Percentiles rank a stretch among this genome's conserved stretches.
Evolutionary conservation across 2,329 filamentous ascomycete species (phyloP).

Genomic region (Podosphaera fusca): DNA sequence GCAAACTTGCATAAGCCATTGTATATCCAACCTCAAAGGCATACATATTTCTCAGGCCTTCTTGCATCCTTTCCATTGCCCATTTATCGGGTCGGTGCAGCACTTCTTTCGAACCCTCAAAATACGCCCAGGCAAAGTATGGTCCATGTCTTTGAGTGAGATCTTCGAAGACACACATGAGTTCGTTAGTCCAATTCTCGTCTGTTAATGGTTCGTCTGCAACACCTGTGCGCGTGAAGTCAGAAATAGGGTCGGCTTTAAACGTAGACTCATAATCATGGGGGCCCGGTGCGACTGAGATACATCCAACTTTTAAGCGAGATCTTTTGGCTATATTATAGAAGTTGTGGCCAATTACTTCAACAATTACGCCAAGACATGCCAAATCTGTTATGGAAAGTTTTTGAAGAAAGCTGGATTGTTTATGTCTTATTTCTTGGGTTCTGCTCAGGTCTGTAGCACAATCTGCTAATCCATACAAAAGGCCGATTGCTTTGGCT

Average conservation of each 20-base stretch:
- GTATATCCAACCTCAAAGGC: slow-evolving; percentile 11
- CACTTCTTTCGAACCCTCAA: slow-evolving; percentile 4
- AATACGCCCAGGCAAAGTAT: slow-evolving; percentile 9
- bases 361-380: slow-evolving; percentile 8
- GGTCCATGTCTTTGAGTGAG: slow-evolving; percentile 10
- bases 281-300: neutral
- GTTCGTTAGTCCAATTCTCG: slow-evolving; percentile 8
- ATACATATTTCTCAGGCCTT: slow-evolving; percentile 11
- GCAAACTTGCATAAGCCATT: slow-evolving; percentile 11
- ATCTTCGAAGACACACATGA: slow-evolving; percentile 13
- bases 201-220: slow-evolving; percentile 2
- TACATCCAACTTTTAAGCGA: neutral
- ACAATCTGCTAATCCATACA: slow-evolving; percentile 10
- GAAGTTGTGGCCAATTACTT: slow-evolving; percentile 11
- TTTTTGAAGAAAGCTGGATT: slow-evolving; percentile 7
- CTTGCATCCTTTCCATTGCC: slow-evolving; percentile 6
- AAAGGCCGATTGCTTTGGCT: slow-evolving; percentile 5
- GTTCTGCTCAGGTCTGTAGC: slow-evolving; percentile 5
- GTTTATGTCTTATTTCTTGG: slow-evolving; percentile 4
- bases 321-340: slow-evolving; percentile 7
- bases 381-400: slow-evolving; percentile 7
- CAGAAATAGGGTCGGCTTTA: neutral
- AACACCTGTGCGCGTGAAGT: neutral
- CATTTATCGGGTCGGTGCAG: slow-evolving; percentile 5
- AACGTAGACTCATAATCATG: neutral